Conservation (phyloP, 441 rosid genomes). For the Lepidium campestre region DNA sequence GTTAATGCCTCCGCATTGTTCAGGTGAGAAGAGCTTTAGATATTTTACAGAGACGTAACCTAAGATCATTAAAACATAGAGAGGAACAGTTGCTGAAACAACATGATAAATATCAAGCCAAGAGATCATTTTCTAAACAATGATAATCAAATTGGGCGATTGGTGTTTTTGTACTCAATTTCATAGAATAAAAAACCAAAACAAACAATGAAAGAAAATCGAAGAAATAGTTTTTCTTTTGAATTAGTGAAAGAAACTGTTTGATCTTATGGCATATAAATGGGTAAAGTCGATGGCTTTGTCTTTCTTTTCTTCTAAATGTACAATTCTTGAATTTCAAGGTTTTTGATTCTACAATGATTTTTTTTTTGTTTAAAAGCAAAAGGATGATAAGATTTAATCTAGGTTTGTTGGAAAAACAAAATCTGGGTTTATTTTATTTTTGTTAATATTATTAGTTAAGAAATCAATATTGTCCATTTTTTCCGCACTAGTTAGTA, state of each 20-base stretch:
- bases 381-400: not conserved
- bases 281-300: constrained; percentile 23
- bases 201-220: not conserved
- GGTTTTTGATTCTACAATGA: constrained; percentile 17
- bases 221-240: constrained; percentile 1
- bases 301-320: constrained; percentile 3
- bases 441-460: not conserved
- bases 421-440: not conserved
- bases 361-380: not conserved
- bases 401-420: not conserved
- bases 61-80: constrained; percentile 68
- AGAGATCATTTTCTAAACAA: constrained; percentile 43
- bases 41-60: constrained; percentile 72
- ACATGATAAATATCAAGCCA: constrained; percentile 64
- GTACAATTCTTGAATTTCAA: constrained; percentile 20
- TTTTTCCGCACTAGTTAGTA: too few species aligned
- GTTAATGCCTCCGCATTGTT: constrained; percentile 90
- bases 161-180: not conserved
- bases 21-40: constrained; percentile 65
- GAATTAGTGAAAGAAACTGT: not conserved
- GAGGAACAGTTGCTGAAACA: constrained; percentile 74
- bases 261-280: constrained; percentile 15
- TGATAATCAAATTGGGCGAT: not conserved
- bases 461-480: not conserved
- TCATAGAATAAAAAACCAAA: constrained; percentile 1